Conservation (phyloP, 192 early-diverging fungal species). For the Backusella luteola region DNA sequence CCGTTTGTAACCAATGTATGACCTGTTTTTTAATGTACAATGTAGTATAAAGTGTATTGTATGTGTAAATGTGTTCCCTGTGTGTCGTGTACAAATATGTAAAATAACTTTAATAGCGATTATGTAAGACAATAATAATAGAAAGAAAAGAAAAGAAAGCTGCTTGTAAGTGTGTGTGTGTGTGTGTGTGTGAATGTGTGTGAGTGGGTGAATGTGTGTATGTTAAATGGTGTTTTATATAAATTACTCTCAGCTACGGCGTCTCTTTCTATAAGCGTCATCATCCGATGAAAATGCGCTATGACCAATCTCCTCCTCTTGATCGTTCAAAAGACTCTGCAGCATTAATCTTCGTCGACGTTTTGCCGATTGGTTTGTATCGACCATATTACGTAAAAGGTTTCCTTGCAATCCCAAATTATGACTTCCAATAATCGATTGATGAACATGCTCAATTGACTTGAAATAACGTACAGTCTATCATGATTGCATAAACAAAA, state of each 20-base stretch:
- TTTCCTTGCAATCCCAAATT: conserved; percentile 69
- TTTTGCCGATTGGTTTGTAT: conserved; percentile 27
- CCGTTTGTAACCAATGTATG: too few species aligned
- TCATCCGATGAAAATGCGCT: conserved; percentile 2
- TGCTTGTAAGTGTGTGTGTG: neutral
- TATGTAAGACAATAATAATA: neutral
- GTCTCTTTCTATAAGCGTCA: neutral
- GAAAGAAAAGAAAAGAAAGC: neutral
- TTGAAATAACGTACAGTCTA: conserved; percentile 90
- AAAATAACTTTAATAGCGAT: too few species aligned
- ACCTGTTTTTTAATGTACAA: too few species aligned
- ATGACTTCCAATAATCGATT: conserved; percentile 69
- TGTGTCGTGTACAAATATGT: too few species aligned
- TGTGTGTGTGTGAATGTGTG: neutral
- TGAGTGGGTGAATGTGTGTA: neutral
- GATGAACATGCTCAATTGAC: conserved; percentile 82
- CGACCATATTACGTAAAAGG: conserved; percentile 32
- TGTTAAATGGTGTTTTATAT: neutral
- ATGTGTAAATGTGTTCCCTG: too few species aligned
- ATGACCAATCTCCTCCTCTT: neutral
- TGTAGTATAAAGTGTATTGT: too few species aligned
- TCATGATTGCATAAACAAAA: conserved; percentile 1
- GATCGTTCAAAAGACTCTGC: conserved; percentile 19
- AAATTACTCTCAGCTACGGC: neutral
- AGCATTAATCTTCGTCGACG: conserved; percentile 31